Percentiles rank a stretch among this genome's conserved stretches.
Conservation (phyloP, 164 flowering plant genomes). For the Liquidambar formosana region DNA sequence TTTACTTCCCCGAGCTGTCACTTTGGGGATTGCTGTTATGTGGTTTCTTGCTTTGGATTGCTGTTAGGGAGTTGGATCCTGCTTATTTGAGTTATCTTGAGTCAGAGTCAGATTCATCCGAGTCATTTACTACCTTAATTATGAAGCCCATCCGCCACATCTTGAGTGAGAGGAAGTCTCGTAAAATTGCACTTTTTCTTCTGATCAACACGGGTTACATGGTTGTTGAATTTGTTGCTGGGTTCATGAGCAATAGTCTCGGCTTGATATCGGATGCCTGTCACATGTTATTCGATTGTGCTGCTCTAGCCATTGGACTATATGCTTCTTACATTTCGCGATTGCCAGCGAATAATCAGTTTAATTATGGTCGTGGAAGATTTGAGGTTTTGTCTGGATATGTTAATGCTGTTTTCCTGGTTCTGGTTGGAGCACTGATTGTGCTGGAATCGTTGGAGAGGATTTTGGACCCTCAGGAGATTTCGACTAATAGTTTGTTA, state of each 20-base stretch:
- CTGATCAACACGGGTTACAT: conserved; percentile 85
- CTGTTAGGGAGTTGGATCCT: conserved; percentile 68
- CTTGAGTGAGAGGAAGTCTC: conserved; percentile 83
- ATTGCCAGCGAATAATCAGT: conserved; percentile 85
- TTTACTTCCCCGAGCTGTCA: conserved; percentile 83
- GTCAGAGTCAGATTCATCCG: conserved; percentile 56
- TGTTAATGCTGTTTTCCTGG: conserved; percentile 94
- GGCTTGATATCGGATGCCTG: conserved; percentile 99
- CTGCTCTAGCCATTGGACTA: conserved; percentile 92
- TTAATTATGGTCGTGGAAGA: conserved; percentile 93
- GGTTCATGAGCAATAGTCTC: conserved; percentile 97
- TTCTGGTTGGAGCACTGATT: conserved; percentile 84
- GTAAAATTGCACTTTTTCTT: conserved; percentile 92
- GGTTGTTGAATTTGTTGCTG: conserved; percentile 94
- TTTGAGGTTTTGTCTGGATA: conserved; percentile 97
- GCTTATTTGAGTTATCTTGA: conserved; percentile 39
- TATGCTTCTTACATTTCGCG: conserved; percentile 94
- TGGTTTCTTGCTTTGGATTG: conserved; percentile 66
- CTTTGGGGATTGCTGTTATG: conserved; percentile 74
- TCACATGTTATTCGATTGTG: conserved; percentile 99
- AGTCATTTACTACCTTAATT: conserved; percentile 36
- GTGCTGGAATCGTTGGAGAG: conserved; percentile 94
- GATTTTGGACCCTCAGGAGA: conserved; percentile 95
- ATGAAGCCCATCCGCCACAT: conserved; percentile 79
- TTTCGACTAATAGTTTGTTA: conserved; percentile 83